A percentile compares a stretch with the other conserved stretches of the same genome.
Evolutionary conservation across 179 eudicot species (phyloP).

Genomic region (Sideroxylon spinosum): DNA sequence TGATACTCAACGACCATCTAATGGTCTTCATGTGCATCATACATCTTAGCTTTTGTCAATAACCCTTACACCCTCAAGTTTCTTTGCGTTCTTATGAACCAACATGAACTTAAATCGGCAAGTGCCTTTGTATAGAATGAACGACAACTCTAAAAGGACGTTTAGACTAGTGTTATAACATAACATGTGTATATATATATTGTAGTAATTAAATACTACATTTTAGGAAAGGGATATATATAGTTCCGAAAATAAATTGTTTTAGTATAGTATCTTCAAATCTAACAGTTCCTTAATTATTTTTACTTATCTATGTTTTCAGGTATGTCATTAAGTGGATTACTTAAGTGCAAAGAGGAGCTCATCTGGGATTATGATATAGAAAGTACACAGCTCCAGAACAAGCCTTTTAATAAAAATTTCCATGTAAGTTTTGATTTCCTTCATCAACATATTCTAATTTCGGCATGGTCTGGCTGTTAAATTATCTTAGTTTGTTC

Average conservation of each 20-base stretch:
- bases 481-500: neutral
- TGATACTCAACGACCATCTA: no score
- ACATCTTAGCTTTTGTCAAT: no score
- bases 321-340: neutral
- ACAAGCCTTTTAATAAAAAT: neutral
- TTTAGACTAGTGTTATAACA: no score
- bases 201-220: neutral
- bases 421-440: neutral
- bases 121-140: no score
- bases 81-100: no score
- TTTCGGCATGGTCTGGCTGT: neutral
- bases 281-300: neutral
- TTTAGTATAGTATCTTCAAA: neutral
- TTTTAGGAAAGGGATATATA: neutral
- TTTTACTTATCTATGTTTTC: neutral
- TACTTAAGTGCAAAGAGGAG: neutral
- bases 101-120: no score
- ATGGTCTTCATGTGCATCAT: no score
- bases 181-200: no score
- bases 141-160: no score
- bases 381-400: neutral
- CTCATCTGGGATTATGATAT: neutral
- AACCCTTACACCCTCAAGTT: no score
- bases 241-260: neutral
- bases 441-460: neutral